Evolutionary conservation across 176 grass and related monocot species (phyloP), one percentile per base, ranked within the genome.

Genomic region (Eremochloa ophiuroides): DNA sequence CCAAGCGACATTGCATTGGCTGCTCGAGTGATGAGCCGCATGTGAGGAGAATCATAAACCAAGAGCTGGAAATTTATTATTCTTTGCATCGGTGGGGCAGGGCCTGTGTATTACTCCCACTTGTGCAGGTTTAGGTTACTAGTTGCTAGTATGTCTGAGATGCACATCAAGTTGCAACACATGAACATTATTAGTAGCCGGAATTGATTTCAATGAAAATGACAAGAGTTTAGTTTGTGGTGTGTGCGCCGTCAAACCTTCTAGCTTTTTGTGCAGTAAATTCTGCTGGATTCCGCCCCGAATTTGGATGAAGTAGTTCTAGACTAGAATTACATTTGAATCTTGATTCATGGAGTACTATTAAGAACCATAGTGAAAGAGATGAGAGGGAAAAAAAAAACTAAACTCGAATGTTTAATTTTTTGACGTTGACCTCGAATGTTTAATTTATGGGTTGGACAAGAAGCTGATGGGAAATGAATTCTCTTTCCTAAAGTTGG

Each of bases 21-120:
- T 50, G 78, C 62, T 44, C 38, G 16, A 76, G 69, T 59, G 53
- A 70, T 74, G 88, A 90, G 68, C 79, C 67, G 79, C 88, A 86
- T 90, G 88, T 86, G 83, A 79, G 8, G 38, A 86, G 67, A 79
- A 86, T 86, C 68, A 78, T 83, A 60, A 67, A 55, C 60, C n/a
- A 62, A 30, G 68, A 59, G 46, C 40, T 72, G 18, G 60, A 74
- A 86, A n/a, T n/a, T 50, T 44, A 79, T 90, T 59, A 26, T 84
- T 85, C 38, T 79, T 73, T 56, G 48, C 58, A 68, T 73, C n/a
- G n/a, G n/a, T n/a, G n/a, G n/a, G n/a, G n/a, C n/a, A n/a, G n/a
- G n/a, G n/a, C n/a, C n/a, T n/a, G n/a, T n/a, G n/a, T n/a, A n/a
- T n/a, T n/a, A 35, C 29, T 68, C 25, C 78, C 79, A 82, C 66